phyloP scores from a whole-genome alignment of 352 stramenopile species.

The Salisapilia sapeloensis region DNA sequence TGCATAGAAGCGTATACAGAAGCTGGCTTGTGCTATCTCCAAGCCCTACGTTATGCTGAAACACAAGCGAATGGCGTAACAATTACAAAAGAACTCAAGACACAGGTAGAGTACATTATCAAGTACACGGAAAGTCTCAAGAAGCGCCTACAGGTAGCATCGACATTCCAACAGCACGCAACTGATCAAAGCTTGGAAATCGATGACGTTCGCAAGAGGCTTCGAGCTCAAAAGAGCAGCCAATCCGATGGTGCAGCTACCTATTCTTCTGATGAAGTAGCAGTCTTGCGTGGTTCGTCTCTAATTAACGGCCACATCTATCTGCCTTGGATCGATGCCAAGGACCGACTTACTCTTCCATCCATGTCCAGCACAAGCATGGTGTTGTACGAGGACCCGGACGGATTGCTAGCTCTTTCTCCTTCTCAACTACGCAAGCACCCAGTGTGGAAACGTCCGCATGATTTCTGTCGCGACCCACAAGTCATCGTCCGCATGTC shows the following conservation, averaged over 20 bases:
- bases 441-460: conserved; percentile 46
- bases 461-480: conserved; percentile 27
- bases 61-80: too few species aligned
- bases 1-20: too few species aligned
- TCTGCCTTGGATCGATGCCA: conserved; percentile 57
- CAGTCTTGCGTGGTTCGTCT: conserved; percentile 66
- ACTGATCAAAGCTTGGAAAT: conserved; percentile 1
- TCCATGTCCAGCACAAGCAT: conserved; percentile 33
- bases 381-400: conserved; percentile 42
- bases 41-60: too few species aligned
- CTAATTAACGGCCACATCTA: conserved; percentile 75
- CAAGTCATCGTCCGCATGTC: conserved; percentile 63
- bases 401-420: conserved; percentile 47
- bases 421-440: conserved; percentile 47
- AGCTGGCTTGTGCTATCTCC: too few species aligned
- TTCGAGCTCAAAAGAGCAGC: not conserved
- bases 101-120: conserved; percentile 69
- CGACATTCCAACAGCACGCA: not conserved
- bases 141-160: not conserved
- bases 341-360: too few species aligned
- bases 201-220: not conserved
- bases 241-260: conserved; percentile 1
- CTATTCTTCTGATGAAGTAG: conserved; percentile 48
- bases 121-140: conserved; percentile 44
- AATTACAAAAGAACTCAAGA: conserved; percentile 25